Conservation (phyloP, 2,329 filamentous ascomycete species). For the Diaporthe sp. region DNA sequence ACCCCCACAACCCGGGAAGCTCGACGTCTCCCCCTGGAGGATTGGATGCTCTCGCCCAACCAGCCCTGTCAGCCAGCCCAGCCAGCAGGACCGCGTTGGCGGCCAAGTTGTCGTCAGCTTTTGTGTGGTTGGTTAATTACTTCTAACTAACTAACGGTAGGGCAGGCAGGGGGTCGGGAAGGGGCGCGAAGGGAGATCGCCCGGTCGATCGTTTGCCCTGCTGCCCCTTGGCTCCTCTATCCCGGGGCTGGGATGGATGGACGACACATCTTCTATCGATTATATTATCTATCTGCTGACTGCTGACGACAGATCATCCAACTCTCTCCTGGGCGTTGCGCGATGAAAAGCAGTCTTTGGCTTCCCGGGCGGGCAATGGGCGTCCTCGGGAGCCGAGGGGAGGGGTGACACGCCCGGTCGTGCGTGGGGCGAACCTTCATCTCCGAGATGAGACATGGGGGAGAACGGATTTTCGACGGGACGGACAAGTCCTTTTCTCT, state of each 20-base stretch:
- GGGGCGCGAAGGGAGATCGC: slow-evolving; percentile 1
- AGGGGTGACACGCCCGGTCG: neutral
- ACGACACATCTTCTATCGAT: neutral
- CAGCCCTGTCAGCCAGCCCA: too few species aligned
- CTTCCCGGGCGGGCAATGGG: neutral
- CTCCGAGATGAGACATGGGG: slow-evolving; percentile 1
- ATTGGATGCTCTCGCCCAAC: too few species aligned
- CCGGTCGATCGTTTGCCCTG: neutral
- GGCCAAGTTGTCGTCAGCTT: slow-evolving; percentile 20
- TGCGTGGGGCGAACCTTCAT: slow-evolving; percentile 16
- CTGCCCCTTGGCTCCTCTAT: neutral
- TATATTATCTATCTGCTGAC: neutral
- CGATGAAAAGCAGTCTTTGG: neutral
- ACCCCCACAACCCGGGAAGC: slow-evolving; percentile 18
- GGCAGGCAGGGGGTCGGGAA: neutral
- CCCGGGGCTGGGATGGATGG: neutral
- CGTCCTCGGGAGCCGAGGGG: slow-evolving; percentile 9
- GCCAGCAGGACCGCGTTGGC: neutral
- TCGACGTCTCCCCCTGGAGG: neutral
- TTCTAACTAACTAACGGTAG: neutral
- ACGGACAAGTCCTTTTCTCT: neutral
- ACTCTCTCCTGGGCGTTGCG: neutral
- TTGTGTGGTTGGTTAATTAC: neutral
- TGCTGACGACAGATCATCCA: neutral
- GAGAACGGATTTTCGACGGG: neutral